phyloP scores from a whole-genome alignment of 2,329 filamentous ascomycete genomes.

The Cordyceps sp. region DNA sequence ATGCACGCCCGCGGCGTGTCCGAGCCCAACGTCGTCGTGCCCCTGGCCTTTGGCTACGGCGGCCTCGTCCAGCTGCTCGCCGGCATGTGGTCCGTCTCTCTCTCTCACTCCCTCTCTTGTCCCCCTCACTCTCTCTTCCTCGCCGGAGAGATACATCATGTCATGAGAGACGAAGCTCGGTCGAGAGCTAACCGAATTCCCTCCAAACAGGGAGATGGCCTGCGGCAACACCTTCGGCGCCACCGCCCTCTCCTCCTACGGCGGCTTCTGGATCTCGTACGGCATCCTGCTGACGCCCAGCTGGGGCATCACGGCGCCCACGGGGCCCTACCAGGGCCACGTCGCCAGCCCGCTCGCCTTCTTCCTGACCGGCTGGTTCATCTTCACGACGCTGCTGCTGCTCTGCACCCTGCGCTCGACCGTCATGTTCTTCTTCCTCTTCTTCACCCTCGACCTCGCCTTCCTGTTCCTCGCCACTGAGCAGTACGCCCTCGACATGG shows the following conservation, averaged over 20 bases:
- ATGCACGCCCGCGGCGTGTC: conserved; percentile 43
- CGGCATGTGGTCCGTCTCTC: conserved; percentile 74
- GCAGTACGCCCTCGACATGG: conserved; percentile 39
- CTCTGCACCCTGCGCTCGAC: conserved; percentile 63
- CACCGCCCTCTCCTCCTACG: conserved; percentile 65
- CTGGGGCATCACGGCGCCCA: conserved; percentile 38
- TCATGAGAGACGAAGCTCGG: too few relatives aligned
- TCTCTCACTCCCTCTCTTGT: too few relatives aligned
- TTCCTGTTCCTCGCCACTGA: conserved; percentile 57
- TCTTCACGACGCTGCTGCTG: conserved; percentile 63
- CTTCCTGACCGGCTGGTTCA: conserved; percentile 68
- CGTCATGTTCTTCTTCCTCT: conserved; percentile 61
- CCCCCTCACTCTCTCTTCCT: too few relatives aligned
- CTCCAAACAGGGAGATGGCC: conserved; percentile 77
- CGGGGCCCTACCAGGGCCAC: conserved; percentile 28
- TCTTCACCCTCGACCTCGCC: conserved; percentile 59
- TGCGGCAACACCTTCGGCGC: conserved; percentile 79
- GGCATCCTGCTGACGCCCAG: conserved; percentile 54
- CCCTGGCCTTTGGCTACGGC: conserved; percentile 57
- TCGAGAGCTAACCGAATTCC: too few relatives aligned
- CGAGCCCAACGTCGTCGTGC: conserved; percentile 49
- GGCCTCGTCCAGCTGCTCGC: conserved; percentile 64
- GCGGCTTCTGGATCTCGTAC: conserved; percentile 70
- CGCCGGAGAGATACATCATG: too few relatives aligned
- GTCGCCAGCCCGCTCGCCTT: conserved; percentile 47